Percentiles rank a stretch among this genome's conserved stretches.
phyloP scores from a whole-genome alignment of 331 rosid genomes.

The Phaseolus coccineus region DNA sequence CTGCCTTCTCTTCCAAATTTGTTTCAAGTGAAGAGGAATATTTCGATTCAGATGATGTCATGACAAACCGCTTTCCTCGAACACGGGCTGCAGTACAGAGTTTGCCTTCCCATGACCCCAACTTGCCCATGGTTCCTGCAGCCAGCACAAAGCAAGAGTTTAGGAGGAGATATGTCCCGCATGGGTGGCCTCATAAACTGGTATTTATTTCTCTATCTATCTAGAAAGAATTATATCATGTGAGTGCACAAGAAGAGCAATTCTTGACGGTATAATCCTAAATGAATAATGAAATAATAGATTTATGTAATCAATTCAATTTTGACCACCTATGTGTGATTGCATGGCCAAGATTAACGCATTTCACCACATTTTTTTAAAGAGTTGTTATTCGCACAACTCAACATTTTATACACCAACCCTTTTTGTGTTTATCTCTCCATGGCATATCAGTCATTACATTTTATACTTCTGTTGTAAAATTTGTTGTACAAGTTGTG shows the following conservation, averaged over 20 bases:
- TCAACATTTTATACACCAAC: too few relatives aligned
- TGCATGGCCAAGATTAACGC: neutral
- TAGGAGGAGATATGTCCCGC: conserved; percentile 68
- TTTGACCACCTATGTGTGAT: neutral
- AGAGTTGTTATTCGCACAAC: too few relatives aligned
- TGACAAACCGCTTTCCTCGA: conserved; percentile 57
- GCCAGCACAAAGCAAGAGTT: conserved; percentile 63
- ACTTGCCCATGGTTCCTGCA: conserved; percentile 58
- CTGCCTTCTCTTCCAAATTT: conserved; percentile 67
- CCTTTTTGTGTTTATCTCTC: neutral
- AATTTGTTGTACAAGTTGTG: too few relatives aligned
- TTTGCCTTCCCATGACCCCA: conserved; percentile 61
- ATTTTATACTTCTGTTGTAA: too few relatives aligned
- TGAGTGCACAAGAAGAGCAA: neutral
- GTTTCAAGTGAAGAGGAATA: conserved; percentile 85
- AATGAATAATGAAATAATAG: neutral
- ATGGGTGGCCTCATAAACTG: conserved; percentile 93
- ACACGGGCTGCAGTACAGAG: conserved; percentile 55
- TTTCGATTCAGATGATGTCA: conserved; percentile 78
- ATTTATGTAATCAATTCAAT: neutral
- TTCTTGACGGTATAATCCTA: neutral
- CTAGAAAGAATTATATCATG: neutral
- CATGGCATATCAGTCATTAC: neutral
- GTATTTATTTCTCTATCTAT: conserved; percentile 45
- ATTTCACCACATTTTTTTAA: too few relatives aligned